Evolutionary conservation across 768 basidiomycete species (phyloP).

Genomic region (Dacryopinax primogenitus): DNA sequence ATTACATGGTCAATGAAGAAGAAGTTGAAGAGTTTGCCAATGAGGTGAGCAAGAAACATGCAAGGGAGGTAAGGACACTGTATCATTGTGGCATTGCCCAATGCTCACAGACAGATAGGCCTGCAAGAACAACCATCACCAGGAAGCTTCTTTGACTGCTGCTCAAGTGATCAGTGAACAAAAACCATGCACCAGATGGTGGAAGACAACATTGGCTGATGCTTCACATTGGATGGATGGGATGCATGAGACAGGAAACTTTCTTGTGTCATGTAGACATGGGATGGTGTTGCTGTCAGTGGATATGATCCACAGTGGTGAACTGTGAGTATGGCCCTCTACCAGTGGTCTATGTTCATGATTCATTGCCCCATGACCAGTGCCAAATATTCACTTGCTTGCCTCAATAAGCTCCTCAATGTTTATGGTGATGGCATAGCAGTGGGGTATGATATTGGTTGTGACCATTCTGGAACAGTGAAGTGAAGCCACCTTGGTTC

Average conservation of each 20-base stretch:
- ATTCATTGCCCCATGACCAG: not conserved
- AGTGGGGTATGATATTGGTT: conserved; percentile 10
- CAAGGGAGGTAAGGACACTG: not conserved
- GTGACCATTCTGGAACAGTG: not conserved
- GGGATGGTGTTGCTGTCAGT: conserved; percentile 5
- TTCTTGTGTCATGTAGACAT: conserved; percentile 12
- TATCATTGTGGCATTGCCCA: not conserved
- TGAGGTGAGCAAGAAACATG: not conserved
- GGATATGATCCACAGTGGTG: conserved; percentile 15
- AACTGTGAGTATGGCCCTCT: conserved; percentile 11
- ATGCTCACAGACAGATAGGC: not conserved
- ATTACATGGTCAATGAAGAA: too few relatives aligned
- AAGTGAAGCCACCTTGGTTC: not conserved
- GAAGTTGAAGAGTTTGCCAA: too few relatives aligned
- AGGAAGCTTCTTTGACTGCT: not conserved
- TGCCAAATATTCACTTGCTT: conserved; percentile 10
- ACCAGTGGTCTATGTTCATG: not conserved
- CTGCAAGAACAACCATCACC: too few relatives aligned
- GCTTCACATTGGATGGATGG: conserved; percentile 1
- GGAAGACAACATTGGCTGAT: conserved; percentile 21
- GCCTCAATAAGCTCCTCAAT: not conserved
- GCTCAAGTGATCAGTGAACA: not conserved
- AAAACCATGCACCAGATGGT: conserved; percentile 14
- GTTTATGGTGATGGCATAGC: not conserved
- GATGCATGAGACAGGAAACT: conserved; percentile 12